Base-by-base conservation (phyloP, 2,329 filamentous ascomycete genomes). In the Trichoderma polysporum region DNA sequence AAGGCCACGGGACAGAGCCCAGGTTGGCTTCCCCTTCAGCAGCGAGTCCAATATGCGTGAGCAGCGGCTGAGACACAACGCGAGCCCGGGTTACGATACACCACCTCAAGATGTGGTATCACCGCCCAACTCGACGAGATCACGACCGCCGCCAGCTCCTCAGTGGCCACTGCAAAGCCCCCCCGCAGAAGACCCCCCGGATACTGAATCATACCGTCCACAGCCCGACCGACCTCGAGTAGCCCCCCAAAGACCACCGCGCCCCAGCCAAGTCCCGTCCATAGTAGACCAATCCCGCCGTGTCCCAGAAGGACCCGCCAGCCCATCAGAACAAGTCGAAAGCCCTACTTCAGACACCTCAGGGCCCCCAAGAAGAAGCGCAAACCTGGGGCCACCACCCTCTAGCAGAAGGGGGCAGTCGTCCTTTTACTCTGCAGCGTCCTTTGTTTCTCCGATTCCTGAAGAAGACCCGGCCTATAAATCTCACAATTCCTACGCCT, bases 391-490 rank as follows among this genome's bases (percentile, higher is more conserved):
- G 2, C 87, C 87, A 19, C 88, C 88, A 0, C 87, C 87, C 2
- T 86, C 84, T 13, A 82, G 86, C 3, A 82, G 88, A 71, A 80
- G 87, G 70, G 87, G 87, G 1, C 84, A 83, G 31, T 89, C 87
- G 0, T 88, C 87, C 0, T 89, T 88, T 68, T 89, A 90, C 72
- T 90, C 89, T 2, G 86, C 84, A 70, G 79, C 82, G 13, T 91
- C 90, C 0, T 90, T 84, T 68, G 90, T 93, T 29, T 91, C 91
- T 0, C 90, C 91, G 0, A 93, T 94, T 62, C 89, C 88, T 0
- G 91, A 93, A 76, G 91, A 93, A 74, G 86, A 84, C 69, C 83
- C 86, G 0, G 81, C 84, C 27, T 80, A 83, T 3, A 80, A 83
- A 63, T 87, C 88, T 0, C 85, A 87, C 73, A 82, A 83, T 31